Evolutionary conservation across 331 rosid species (phyloP), one percentile per base, ranked within the genome.

Genomic region (Quercus phellos): DNA sequence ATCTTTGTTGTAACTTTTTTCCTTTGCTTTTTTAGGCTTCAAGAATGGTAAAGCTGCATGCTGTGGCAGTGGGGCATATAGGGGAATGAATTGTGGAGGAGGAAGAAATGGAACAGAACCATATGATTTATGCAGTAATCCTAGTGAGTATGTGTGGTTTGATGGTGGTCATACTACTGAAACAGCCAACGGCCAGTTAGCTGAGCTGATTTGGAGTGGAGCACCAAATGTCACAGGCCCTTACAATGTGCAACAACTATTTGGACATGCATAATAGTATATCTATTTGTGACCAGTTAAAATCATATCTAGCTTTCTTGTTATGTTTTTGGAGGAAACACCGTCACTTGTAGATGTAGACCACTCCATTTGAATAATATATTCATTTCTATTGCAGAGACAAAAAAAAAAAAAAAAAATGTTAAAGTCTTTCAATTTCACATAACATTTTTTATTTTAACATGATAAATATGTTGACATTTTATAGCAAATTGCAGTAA

Each of bases 141-240:
- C 75, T 16, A 71, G 60, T 46, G 75, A 71, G 22, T 51, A 46
- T 71, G 75, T 71, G 38, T 71, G 54, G 59, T 71, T 46, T 22
- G 75, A 46, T 16, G 56, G 59, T 19, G 56, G 35, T 42, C 75
- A 71, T 71, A 51, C 75, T 17, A 71, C 75, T 71, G 75, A 71
- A 64, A 50, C 21, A 8, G 34, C 75, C 0, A 43, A 71, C 56
- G n/a, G 14, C 14, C 75, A 71, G 32, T 71, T 71, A 27, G 75
- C 75, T 24, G 60, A 46, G 21, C 38, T 46, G 34, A 71, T 71
- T 14, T 71, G 75, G 75, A 71, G 38, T 30, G 70, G 70, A 29
- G 70, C 46, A 64, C 70, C 70, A 16, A 32, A 2, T 64, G 5
- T 64, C 13, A 17, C 46, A 18, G 70, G 46, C 46, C 70, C 70